Evolutionary conservation across 2,329 filamentous ascomycete species (phyloP).

Genomic region (Epichloe festucae): DNA sequence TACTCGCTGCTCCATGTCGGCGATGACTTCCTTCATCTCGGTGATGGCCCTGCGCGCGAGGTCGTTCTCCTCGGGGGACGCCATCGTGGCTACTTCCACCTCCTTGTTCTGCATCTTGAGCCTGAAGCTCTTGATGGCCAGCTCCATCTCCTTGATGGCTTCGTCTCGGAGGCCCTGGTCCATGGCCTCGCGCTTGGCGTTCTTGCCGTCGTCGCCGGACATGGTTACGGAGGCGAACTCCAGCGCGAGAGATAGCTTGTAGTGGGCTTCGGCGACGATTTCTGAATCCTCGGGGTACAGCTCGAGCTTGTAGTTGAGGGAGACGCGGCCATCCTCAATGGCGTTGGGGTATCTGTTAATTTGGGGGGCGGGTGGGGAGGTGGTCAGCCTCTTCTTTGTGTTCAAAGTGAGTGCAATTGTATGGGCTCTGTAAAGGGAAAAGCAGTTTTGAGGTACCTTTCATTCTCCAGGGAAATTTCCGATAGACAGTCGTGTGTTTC

Average conservation of each 20-base stretch:
- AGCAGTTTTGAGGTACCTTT: slow-evolving; percentile 39
- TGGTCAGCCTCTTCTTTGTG: neutral
- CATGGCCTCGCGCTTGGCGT: slow-evolving; percentile 36
- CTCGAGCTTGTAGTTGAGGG: slow-evolving; percentile 65
- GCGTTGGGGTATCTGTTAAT: slow-evolving; percentile 59
- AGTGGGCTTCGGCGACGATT: slow-evolving; percentile 86
- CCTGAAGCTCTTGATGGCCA: slow-evolving; percentile 60
- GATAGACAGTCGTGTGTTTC: slow-evolving; percentile 90
- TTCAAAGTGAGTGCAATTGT: neutral
- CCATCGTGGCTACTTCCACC: slow-evolving; percentile 47
- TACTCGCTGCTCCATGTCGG: slow-evolving; percentile 66
- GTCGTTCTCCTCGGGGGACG: slow-evolving; percentile 53
- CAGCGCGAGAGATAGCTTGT: slow-evolving; percentile 86
- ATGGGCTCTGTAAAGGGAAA: neutral
- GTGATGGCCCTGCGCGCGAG: slow-evolving; percentile 47
- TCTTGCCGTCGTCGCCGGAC: slow-evolving; percentile 33
- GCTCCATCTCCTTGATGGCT: slow-evolving; percentile 57
- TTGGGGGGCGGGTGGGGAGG: neutral
- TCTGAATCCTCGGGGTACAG: slow-evolving; percentile 72
- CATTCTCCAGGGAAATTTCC: slow-evolving; percentile 94
- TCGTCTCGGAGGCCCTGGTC: slow-evolving; percentile 61
- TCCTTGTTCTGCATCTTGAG: slow-evolving; percentile 60
- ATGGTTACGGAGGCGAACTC: slow-evolving; percentile 79
- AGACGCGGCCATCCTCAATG: slow-evolving; percentile 68
- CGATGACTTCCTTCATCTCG: slow-evolving; percentile 66